Conservation (phyloP, 1,139 yeast species). For the Suhomyces maxii region DNA sequence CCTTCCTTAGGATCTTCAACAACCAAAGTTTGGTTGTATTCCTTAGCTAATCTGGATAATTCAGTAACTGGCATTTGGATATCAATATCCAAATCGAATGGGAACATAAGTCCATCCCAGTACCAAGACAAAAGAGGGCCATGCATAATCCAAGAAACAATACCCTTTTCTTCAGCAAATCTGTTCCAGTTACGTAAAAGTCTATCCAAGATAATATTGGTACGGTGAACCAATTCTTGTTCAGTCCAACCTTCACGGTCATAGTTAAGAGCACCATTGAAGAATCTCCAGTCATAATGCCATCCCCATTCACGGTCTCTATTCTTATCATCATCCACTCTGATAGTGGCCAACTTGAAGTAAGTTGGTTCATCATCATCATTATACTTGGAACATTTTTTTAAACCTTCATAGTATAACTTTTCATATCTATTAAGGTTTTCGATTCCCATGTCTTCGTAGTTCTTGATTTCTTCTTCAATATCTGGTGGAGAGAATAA, state of each 20-base stretch:
- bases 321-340: constrained; percentile 17
- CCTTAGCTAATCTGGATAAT: constrained; percentile 15
- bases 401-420: constrained; percentile 15
- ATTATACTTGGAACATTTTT: constrained; percentile 11
- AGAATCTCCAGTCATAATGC: constrained; percentile 26
- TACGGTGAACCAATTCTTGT: constrained; percentile 16
- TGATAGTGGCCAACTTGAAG: constrained; percentile 20
- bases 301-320: constrained; percentile 31
- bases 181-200: constrained; percentile 36
- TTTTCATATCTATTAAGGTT: constrained; percentile 9
- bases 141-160: constrained; percentile 26
- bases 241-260: constrained; percentile 19
- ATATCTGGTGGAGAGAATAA: constrained; percentile 27
- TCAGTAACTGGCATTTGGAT: constrained; percentile 24
- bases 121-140: constrained; percentile 25
- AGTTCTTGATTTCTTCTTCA: constrained; percentile 19
- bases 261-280: constrained; percentile 19
- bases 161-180: constrained; percentile 37
- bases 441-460: constrained; percentile 14
- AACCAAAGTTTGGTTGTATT: constrained; percentile 22
- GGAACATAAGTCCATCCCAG: constrained; percentile 25
- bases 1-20: constrained; percentile 27
- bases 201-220: constrained; percentile 30
- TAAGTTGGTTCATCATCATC: constrained; percentile 18
- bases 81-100: constrained; percentile 22